phyloP scores from a whole-genome alignment of 1,139 yeast genomes.

The Debaryomycetaceae sp. region DNA sequence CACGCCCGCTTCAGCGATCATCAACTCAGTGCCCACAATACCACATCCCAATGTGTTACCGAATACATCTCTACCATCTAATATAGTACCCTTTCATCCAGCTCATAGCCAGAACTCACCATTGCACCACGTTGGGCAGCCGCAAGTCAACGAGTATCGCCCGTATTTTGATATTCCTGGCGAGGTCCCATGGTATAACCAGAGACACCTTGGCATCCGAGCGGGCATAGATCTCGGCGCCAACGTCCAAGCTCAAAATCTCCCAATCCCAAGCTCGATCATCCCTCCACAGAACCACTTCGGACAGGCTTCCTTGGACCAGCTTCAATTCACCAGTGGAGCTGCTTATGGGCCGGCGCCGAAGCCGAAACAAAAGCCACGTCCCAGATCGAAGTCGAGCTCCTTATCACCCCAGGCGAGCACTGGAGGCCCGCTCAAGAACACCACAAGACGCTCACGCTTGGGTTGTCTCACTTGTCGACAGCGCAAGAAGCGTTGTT shows the following conservation, averaged over 20 bases:
- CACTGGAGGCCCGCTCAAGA: slow-evolving; percentile 7
- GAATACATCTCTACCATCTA: background rate
- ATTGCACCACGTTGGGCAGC: background rate
- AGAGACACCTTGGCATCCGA: background rate
- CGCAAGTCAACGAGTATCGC: background rate
- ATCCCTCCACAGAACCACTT: background rate
- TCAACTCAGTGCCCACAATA: background rate
- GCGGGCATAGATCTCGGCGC: background rate
- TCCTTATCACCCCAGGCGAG: background rate
- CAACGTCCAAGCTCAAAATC: background rate
- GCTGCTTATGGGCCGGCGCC: background rate
- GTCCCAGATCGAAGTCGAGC: background rate
- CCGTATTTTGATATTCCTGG: background rate
- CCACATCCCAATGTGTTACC: background rate
- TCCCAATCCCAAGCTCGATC: background rate
- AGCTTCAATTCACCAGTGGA: background rate
- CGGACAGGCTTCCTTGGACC: background rate
- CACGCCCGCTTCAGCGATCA: background rate
- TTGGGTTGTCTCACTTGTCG: slow-evolving; percentile 49
- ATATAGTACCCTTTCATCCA: background rate
- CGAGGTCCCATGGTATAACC: background rate
- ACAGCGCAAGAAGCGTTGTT: slow-evolving; percentile 44
- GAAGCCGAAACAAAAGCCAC: background rate
- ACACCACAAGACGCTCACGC: slow-evolving; percentile 33
- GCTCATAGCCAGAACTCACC: background rate